Percentiles rank a stretch among this genome's conserved stretches.
Evolutionary conservation across 2,329 filamentous ascomycete genomes (phyloP).

Genomic region (Colletotrichum coccodes): DNA sequence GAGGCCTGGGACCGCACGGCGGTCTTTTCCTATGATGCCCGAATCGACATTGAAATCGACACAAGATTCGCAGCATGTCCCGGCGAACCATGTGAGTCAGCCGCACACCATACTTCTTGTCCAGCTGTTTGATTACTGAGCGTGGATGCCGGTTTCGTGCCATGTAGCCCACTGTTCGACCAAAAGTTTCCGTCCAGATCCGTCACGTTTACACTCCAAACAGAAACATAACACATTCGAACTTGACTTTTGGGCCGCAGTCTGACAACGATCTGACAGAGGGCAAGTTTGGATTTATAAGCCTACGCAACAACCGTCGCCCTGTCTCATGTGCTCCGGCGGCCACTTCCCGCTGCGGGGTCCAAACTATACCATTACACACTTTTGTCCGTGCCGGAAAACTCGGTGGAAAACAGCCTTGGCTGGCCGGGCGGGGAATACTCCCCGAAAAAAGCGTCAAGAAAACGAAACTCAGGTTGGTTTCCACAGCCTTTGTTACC

Average conservation of each 20-base stretch:
- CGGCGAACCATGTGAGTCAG: conserved; percentile 1
- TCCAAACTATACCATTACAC: neutral
- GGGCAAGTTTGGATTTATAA: neutral
- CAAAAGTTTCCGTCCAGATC: neutral
- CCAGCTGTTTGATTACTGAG: neutral
- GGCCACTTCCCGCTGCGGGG: neutral
- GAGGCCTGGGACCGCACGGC: neutral
- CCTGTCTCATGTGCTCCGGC: neutral
- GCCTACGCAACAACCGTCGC: neutral
- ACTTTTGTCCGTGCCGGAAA: neutral
- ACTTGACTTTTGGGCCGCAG: conserved; percentile 2
- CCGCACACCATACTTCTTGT: neutral
- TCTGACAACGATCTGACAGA: conserved; percentile 15
- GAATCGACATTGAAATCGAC: neutral
- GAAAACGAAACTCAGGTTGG: neutral
- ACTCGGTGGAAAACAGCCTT: neutral
- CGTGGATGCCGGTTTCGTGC: neutral
- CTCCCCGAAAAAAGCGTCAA: neutral
- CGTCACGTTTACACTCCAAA: neutral
- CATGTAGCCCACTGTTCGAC: neutral
- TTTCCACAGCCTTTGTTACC: neutral
- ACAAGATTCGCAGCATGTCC: conserved; percentile 3
- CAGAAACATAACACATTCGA: neutral
- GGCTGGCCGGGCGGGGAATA: neutral
- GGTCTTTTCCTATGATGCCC: neutral